Percentiles rank a stretch among this genome's conserved stretches.
phyloP scores from a whole-genome alignment of 805 yeast genomes.

The Nakazawaea anatomiae region DNA sequence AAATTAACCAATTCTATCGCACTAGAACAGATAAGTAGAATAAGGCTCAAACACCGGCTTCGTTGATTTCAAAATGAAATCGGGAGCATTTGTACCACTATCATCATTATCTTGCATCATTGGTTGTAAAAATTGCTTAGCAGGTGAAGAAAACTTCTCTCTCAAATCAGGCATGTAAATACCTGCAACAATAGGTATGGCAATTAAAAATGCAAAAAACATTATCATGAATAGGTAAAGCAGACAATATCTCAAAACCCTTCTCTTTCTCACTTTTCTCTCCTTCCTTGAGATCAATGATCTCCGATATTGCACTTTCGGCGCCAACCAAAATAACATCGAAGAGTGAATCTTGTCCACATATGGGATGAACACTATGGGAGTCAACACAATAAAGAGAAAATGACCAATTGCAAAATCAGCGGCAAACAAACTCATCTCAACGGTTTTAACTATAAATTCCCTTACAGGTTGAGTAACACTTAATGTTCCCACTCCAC shows the following conservation, averaged over 20 bases:
- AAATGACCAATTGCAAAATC: slow-evolving; percentile 42
- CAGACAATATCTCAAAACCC: slow-evolving; percentile 38
- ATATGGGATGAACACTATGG: slow-evolving; percentile 37
- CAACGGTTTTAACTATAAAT: slow-evolving; percentile 36
- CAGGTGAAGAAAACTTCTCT: slow-evolving; percentile 14
- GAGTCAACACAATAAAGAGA: slow-evolving; percentile 32
- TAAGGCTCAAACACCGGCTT: slow-evolving; percentile 24
- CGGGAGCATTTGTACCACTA: slow-evolving; percentile 54
- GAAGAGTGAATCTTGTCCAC: slow-evolving; percentile 42
- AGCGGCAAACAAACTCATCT: slow-evolving; percentile 38
- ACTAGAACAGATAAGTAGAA: slow-evolving; percentile 21
- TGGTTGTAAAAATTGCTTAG: slow-evolving; percentile 50
- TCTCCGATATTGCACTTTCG: slow-evolving; percentile 28
- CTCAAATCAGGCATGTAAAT: slow-evolving; percentile 11
- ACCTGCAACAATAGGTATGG: slow-evolving; percentile 38
- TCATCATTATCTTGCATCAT: slow-evolving; percentile 56
- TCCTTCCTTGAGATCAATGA: slow-evolving; percentile 35
- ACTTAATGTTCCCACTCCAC: slow-evolving; percentile 30
- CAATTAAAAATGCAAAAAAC: slow-evolving; percentile 33
- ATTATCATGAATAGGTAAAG: slow-evolving; percentile 37
- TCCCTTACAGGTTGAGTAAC: slow-evolving; percentile 43
- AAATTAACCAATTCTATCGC: too few species aligned
- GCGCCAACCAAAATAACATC: slow-evolving; percentile 44
- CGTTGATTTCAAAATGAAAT: slow-evolving; percentile 31
- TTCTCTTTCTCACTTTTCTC: slow-evolving; percentile 31